Evolutionary conservation across 2,329 filamentous ascomycete species (phyloP).

Genomic region (Fonsecaea erecta): DNA sequence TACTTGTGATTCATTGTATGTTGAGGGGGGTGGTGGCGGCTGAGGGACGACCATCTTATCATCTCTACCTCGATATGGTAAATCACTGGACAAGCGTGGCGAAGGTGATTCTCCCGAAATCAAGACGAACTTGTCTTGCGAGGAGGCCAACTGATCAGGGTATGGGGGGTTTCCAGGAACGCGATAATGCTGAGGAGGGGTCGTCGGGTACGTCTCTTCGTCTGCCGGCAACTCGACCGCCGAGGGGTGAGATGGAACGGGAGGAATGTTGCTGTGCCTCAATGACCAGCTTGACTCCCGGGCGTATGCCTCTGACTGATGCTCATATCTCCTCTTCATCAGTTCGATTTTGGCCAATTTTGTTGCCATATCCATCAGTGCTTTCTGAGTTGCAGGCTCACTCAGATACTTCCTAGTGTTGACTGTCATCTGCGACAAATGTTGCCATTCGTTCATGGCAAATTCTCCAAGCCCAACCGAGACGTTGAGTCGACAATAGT

Average conservation of each 20-base stretch:
- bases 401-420: slow-evolving; percentile 83
- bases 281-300: slow-evolving; percentile 38
- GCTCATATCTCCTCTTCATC: slow-evolving; percentile 70
- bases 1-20: slow-evolving; percentile 42
- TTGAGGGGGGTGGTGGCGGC: slow-evolving; percentile 41
- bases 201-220: slow-evolving; percentile 46
- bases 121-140: slow-evolving; percentile 71
- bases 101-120: slow-evolving; percentile 60
- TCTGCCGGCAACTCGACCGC: slow-evolving; percentile 66
- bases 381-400: slow-evolving; percentile 72
- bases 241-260: slow-evolving; percentile 50
- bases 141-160: slow-evolving; percentile 52
- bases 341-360: slow-evolving; percentile 84
- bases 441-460: slow-evolving; percentile 97
- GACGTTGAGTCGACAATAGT: slow-evolving; percentile 96
- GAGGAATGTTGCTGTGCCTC: slow-evolving; percentile 42
- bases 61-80: slow-evolving; percentile 46
- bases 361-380: slow-evolving; percentile 74
- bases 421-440: slow-evolving; percentile 92
- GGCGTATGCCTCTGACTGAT: slow-evolving; percentile 41
- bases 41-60: slow-evolving; percentile 41
- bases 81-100: slow-evolving; percentile 34
- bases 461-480: slow-evolving; percentile 93
- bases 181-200: slow-evolving; percentile 37
- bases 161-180: slow-evolving; percentile 45